A percentile compares a stretch with the other conserved stretches of the same genome.
These are phyloP conservation scores for Sphaceloma murrayae DNA, from an alignment of 2,329 filamentous ascomycete species.

Conservation along the genomic window DNA sequence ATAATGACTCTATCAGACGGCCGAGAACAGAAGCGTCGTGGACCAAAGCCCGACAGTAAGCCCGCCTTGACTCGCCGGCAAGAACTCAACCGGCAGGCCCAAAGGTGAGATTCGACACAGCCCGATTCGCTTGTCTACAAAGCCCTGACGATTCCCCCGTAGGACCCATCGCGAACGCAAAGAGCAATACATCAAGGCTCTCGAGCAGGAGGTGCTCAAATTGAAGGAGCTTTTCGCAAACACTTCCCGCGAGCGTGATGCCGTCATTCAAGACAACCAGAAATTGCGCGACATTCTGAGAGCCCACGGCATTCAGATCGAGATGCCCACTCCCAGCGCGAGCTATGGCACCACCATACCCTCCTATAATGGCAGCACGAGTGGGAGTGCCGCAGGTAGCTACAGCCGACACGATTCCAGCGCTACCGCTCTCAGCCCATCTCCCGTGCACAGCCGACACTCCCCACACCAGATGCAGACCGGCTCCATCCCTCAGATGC, in stretches of 20 bases:
- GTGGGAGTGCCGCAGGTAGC: slow-evolving; percentile 54
- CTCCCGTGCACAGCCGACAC: slow-evolving; percentile 26
- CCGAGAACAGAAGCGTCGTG: slow-evolving; percentile 75
- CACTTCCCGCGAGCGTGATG: slow-evolving; percentile 65
- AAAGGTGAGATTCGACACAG: slow-evolving; percentile 53
- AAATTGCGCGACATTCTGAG: slow-evolving; percentile 56
- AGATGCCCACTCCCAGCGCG: slow-evolving; percentile 33
- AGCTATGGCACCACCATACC: slow-evolving; percentile 26
- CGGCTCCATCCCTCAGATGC: slow-evolving; percentile 22
- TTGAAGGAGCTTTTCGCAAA: slow-evolving; percentile 77
- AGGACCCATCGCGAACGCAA: slow-evolving; percentile 96
- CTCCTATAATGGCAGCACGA: slow-evolving; percentile 36
- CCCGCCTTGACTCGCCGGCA: slow-evolving; percentile 85
- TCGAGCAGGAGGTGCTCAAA: slow-evolving; percentile 83
- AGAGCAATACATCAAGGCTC: slow-evolving; percentile 86
- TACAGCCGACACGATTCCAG: slow-evolving; percentile 41
- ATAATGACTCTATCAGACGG: slow-evolving; percentile 51
- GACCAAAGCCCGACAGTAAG: slow-evolving; percentile 93
- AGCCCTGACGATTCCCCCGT: slow-evolving; percentile 18
- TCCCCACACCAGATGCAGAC: slow-evolving; percentile 20
- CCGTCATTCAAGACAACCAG: slow-evolving; percentile 67
- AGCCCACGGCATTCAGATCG: slow-evolving; percentile 50
- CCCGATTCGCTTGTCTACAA: background rate
- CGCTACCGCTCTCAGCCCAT: slow-evolving; percentile 40
- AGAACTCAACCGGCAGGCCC: slow-evolving; percentile 89